Evolutionary conservation across 768 basidiomycete genomes (phyloP), one percentile per base, ranked within the genome.

Genomic region (Lyophyllum semitale): DNA sequence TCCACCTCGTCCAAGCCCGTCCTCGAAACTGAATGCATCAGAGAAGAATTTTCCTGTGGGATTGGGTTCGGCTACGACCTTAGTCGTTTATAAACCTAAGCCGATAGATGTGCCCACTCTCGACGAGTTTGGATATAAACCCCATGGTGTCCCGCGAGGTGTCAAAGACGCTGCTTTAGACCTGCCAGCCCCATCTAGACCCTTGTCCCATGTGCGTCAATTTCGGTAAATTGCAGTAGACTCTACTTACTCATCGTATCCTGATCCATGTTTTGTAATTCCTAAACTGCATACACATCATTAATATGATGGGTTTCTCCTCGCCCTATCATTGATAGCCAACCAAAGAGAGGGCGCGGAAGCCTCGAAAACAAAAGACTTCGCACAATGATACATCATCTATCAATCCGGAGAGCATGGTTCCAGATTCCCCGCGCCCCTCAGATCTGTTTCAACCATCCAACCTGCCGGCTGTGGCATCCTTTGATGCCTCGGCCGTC

Each of bases 151-250:
- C 52, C 42, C 61, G 7, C 43, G 32, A 26, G 51, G 54, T 15
- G 37, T 23, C 51, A 59, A 57, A 57, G 58, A 41, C 52, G 58
- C 56, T 47, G 56, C 68, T 57, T 58, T 71, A 53, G 68, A 70
- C 54, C 63, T 77, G 56, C 77, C 79, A 56, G 65, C 74, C 38
- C 75, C 83, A 50, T 71, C 81, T 58, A 79, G 83, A 60, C 85
- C 89, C 62, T 72, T 91, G 77, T 85, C 82, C 73, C 90, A 93
- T 85, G 90, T 93, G 84, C 88, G 90, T 91, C 81, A 82, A 78
- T 83, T 84, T 78, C 77, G 87, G 84, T 84, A 77, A 83, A 77
- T 66, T 65, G 66, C 60, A 69, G 71, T 60, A 68, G 74, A 77
- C 71, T 68, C 79, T 84, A 54, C 73, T 76, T 74, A 72, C 61